Evolutionary conservation across 305 asterid species (phyloP).

Genomic region (Rubia occidens): DNA sequence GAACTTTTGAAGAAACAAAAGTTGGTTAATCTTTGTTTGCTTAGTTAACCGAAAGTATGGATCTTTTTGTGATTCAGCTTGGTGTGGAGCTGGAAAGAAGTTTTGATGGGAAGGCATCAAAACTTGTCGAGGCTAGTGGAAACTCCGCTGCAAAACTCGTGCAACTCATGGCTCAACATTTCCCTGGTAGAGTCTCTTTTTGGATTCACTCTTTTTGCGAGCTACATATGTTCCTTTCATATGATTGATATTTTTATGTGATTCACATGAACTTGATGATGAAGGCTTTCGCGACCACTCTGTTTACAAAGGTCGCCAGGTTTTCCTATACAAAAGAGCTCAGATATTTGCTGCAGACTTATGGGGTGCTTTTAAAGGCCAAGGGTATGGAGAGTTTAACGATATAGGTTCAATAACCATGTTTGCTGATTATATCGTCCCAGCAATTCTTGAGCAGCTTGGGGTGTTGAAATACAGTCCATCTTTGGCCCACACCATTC

Average conservation of each 20-base stretch:
- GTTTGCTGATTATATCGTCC: slow-evolving; percentile 92
- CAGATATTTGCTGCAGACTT: slow-evolving; percentile 94
- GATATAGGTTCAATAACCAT: slow-evolving; percentile 69
- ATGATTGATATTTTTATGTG: not conserved
- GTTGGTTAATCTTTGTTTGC: not conserved
- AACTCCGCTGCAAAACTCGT: slow-evolving; percentile 85
- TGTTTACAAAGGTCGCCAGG: slow-evolving; percentile 84
- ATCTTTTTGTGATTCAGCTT: slow-evolving; percentile 40
- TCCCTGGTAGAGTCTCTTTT: slow-evolving; percentile 48
- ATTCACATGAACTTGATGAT: slow-evolving; percentile 3
- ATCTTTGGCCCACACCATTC: slow-evolving; percentile 39
- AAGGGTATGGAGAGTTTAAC: slow-evolving; percentile 62
- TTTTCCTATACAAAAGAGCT: slow-evolving; percentile 92
- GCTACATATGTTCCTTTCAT: not conserved
- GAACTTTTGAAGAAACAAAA: not conserved
- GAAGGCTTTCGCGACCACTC: slow-evolving; percentile 94
- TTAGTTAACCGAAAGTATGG: slow-evolving; percentile 12
- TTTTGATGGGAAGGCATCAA: slow-evolving; percentile 83
- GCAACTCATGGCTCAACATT: slow-evolving; percentile 65
- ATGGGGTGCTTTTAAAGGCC: slow-evolving; percentile 98
- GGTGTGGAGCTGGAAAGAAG: slow-evolving; percentile 82
- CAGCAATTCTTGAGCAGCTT: slow-evolving; percentile 83
- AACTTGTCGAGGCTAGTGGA: slow-evolving; percentile 61
- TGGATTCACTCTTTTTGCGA: too few species aligned
- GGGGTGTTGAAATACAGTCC: slow-evolving; percentile 71